A percentile compares a stretch with the other conserved stretches of the same genome.
phyloP scores from a whole-genome alignment of 768 basidiomycete genomes.

The Naganishia vaughanmartiniae region DNA sequence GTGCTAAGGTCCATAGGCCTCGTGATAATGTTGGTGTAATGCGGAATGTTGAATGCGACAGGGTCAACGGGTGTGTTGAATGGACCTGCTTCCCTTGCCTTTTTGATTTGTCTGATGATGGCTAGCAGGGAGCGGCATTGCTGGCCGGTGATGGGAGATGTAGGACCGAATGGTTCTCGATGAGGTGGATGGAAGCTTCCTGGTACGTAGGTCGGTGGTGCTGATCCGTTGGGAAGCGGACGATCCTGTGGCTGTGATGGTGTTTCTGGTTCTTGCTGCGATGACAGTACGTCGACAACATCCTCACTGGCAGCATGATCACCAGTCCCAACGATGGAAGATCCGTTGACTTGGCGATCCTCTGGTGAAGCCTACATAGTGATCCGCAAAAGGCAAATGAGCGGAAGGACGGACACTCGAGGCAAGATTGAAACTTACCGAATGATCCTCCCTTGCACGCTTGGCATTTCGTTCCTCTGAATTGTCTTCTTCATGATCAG shows the following conservation, averaged over 20 bases:
- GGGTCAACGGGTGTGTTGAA: constrained; percentile 88
- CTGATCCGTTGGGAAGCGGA: neutral
- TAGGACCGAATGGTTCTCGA: constrained; percentile 43
- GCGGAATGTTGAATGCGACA: constrained; percentile 66
- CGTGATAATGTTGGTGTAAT: constrained; percentile 81
- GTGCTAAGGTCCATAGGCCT: constrained; percentile 92
- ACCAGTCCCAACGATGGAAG: neutral
- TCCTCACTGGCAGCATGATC: neutral
- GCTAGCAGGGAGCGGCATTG: constrained; percentile 79
- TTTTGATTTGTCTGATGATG: constrained; percentile 77
- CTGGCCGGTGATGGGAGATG: constrained; percentile 58
- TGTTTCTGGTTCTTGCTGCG: constrained; percentile 9
- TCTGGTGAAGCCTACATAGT: neutral
- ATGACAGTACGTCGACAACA: neutral
- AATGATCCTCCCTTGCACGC: constrained; percentile 18
- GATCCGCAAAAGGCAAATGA: neutral
- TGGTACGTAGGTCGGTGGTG: constrained; percentile 28
- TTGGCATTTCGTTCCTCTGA: constrained; percentile 9
- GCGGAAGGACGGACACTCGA: neutral
- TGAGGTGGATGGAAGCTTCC: constrained; percentile 42
- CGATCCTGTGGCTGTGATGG: constrained; percentile 2
- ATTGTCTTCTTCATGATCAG: constrained; percentile 1
- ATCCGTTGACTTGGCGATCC: neutral
- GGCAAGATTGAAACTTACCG: constrained; percentile 12
- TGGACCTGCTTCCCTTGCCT: constrained; percentile 73